Evolutionary conservation across 768 basidiomycete species (phyloP).

Genomic region (Amanita thiersii): DNA sequence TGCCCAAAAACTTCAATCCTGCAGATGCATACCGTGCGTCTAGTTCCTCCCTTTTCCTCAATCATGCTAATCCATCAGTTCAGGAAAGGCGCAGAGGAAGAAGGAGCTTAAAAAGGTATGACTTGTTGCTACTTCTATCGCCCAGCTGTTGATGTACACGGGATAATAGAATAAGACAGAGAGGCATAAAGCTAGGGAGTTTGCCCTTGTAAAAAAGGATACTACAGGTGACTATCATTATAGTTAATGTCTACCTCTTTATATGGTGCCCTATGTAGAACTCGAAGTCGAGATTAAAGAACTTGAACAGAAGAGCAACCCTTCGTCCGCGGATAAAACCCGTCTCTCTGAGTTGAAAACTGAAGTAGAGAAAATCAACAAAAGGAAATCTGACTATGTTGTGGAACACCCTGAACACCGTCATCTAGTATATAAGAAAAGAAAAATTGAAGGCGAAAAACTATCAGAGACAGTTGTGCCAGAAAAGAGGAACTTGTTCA

Average conservation of each 20-base stretch:
- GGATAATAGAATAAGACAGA: conserved; percentile 84
- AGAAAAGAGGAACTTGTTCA: conserved; percentile 66
- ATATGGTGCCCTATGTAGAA: conserved; percentile 32
- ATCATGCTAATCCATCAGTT: conserved; percentile 2
- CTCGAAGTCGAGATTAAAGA: conserved; percentile 75
- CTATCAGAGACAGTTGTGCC: conserved; percentile 29
- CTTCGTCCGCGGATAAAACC: conserved; percentile 46
- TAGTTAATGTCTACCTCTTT: not conserved
- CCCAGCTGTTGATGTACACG: conserved; percentile 10
- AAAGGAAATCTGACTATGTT: conserved; percentile 88
- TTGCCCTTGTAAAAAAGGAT: conserved; percentile 91
- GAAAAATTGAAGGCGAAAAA: conserved; percentile 37
- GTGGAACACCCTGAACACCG: conserved; percentile 90
- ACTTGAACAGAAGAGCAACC: conserved; percentile 38
- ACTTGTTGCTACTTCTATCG: not conserved
- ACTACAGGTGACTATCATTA: conserved; percentile 52
- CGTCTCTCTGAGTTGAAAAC: conserved; percentile 63
- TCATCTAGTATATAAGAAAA: conserved; percentile 66
- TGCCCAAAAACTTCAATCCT: conserved; percentile 86
- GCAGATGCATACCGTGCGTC: conserved; percentile 87
- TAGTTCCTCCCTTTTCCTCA: not conserved
- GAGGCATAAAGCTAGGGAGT: conserved; percentile 74
- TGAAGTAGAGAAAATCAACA: conserved; percentile 74
- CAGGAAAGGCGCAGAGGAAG: conserved; percentile 88
- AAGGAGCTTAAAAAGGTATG: conserved; percentile 93